Conservation (phyloP, 805 yeast species). For the Schizosaccharomyces pombe region ASM294v3 CU329670.1:2284501-2285000, state of each 20-base stretch:
- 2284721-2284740: background rate
- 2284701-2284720: conserved; percentile 48
- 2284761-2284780: too few species aligned
- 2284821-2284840: conserved; percentile 12
- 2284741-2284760: background rate
- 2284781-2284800: too few species aligned
- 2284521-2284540: conserved; percentile 74
- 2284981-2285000: conserved; percentile 59
- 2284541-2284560: conserved; percentile 75
- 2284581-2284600: conserved; percentile 67
- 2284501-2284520: conserved; percentile 28
- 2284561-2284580: conserved; percentile 72
- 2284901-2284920: conserved; percentile 83
- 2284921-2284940: conserved; percentile 59
- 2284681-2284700: conserved; percentile 76
- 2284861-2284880: conserved; percentile 61
- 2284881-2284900: conserved; percentile 57
- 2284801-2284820: background rate
- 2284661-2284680: conserved; percentile 81
- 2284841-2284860: conserved; percentile 71
- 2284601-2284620: conserved; percentile 77
- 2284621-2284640: conserved; percentile 81
- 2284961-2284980: conserved; percentile 64
- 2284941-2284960: conserved; percentile 79
- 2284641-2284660: conserved; percentile 76